phyloP scores from a whole-genome alignment of 306 rosid genomes.

The Cyclanthera cordifolia region DNA sequence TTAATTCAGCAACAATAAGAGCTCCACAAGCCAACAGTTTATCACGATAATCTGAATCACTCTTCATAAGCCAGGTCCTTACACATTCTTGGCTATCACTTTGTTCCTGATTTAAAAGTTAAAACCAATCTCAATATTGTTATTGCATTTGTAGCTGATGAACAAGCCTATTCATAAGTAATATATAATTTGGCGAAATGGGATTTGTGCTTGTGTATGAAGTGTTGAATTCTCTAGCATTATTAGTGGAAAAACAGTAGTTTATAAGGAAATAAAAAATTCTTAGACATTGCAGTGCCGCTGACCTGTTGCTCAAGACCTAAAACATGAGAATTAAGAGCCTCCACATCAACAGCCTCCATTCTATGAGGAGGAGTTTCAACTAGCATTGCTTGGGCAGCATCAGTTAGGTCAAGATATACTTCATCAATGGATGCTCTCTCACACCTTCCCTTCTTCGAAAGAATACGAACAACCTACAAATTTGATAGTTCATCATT shows the following conservation, averaged over 20 bases:
- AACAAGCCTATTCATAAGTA: neutral
- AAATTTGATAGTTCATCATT: neutral
- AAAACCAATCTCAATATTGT: constrained; percentile 24
- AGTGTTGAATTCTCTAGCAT: neutral
- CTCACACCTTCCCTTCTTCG: constrained; percentile 82
- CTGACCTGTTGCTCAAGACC: constrained; percentile 58
- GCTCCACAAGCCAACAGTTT: constrained; percentile 90
- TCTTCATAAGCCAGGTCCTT: constrained; percentile 56
- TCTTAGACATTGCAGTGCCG: neutral
- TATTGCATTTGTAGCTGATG: constrained; percentile 4
- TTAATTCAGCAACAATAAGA: constrained; percentile 71
- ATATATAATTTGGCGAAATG: neutral
- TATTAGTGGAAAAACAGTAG: neutral
- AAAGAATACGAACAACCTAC: constrained; percentile 71
- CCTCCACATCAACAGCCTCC: constrained; percentile 48
- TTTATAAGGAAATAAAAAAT: no score
- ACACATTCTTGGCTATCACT: constrained; percentile 43
- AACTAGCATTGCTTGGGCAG: constrained; percentile 62
- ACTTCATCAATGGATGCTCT: constrained; percentile 98
- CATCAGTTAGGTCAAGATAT: constrained; percentile 81
- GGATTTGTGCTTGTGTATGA: neutral
- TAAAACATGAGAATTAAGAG: constrained; percentile 72
- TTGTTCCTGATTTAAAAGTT: constrained; percentile 42
- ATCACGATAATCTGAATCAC: constrained; percentile 57
- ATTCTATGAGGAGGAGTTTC: constrained; percentile 55